Base-by-base conservation (phyloP, 2,329 filamentous ascomycete species). In the Aspergillus arachidicola region DNA sequence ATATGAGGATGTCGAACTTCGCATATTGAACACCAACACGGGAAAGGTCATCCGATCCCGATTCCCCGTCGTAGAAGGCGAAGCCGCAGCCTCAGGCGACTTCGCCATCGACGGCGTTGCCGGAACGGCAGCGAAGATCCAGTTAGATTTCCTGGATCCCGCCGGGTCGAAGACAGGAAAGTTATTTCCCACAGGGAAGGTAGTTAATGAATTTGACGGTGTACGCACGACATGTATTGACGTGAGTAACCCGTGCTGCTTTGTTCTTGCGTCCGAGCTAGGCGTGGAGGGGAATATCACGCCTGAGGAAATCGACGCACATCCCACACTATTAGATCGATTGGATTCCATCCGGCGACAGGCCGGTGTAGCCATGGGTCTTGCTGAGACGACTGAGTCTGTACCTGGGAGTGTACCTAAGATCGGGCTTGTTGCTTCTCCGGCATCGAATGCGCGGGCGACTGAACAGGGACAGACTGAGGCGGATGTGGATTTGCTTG, bases 11-110 rank as follows among this genome's bases (percentile, higher is more conserved):
- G 67, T 59, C 45, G 66, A 63, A 0, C 84, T 92, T 14, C 80
- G 84, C 60, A 86, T 92, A 43, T 82, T 84, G 69, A 93, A 93
- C 73, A 92, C 89, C 1, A 93, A 93, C 68, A 93, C 90, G 0
- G 78, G 78, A 21, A 91, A 91, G 71, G 74, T 88, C 30, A 86
- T 91, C 61, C 76, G 84, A 48, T 82, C 86, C 1, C 84, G 79
- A 0, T 91, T 91, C 66, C 76, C 80, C 0, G 80, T 89, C 2
- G 72, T 77, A 0, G 81, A 80, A 1, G 81, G 77, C 0, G 80
- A 85, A 62, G 80, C 84, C 2, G 80, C 80, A 2, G 77, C 81
- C 2, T 64, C 77, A 9, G 88, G 88, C 0, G 80, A 85, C 12
- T 89, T 88, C 70, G 75, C 78, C 1, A 89, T 91, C 66, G 88